These are phyloP conservation scores for Populus deltoides DNA, from an alignment of 345 rosid genomes.

Conservation along the genomic window DNA sequence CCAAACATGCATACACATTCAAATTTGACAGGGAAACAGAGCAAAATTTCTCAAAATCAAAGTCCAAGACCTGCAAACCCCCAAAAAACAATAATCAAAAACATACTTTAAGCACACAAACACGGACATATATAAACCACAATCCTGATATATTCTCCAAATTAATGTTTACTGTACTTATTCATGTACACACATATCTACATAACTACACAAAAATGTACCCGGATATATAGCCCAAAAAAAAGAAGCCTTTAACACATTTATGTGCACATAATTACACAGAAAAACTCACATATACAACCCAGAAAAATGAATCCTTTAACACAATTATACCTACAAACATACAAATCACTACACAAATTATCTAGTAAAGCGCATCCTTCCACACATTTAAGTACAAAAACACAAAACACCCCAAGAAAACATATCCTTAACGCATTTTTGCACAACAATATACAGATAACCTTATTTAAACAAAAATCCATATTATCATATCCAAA, in stretches of 20 bases:
- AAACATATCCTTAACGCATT: not conserved
- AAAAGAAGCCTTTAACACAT: not conserved
- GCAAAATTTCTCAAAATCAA: conserved; percentile 96
- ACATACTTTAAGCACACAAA: not conserved
- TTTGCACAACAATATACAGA: not conserved
- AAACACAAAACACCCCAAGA: not conserved
- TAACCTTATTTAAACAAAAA: not conserved
- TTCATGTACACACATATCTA: not conserved
- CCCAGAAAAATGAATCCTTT: not conserved
- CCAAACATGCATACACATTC: conserved; percentile 94
- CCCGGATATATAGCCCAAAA: too few species aligned
- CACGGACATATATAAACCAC: not conserved
- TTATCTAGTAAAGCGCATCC: not conserved
- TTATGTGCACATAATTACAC: not conserved
- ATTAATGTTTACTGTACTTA: not conserved
- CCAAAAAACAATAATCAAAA: not conserved
- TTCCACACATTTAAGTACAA: not conserved
- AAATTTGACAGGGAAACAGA: conserved; percentile 81
- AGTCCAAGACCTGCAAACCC: conserved; percentile 73
- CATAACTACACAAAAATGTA: not conserved
- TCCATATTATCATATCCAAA: not conserved
- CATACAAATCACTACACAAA: not conserved
- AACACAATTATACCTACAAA: not conserved
- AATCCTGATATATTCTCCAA: not conserved
- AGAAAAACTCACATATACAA: not conserved